phyloP scores from a whole-genome alignment of 1,139 yeast genomes.

The Pichia norvegensis region DNA sequence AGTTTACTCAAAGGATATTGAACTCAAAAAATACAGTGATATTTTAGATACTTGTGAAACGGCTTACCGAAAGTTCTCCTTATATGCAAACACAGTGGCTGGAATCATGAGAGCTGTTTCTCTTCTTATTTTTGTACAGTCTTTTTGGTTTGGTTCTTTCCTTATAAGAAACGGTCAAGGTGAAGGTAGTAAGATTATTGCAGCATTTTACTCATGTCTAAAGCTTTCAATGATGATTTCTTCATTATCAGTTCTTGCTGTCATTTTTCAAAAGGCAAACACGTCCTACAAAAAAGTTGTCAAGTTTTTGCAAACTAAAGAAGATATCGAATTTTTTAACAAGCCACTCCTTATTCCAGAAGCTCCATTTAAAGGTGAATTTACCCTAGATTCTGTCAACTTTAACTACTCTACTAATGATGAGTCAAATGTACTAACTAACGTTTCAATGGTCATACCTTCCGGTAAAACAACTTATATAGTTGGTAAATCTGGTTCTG shows the following conservation, averaged over 20 bases:
- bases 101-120: conserved; percentile 52
- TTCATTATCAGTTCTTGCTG: conserved; percentile 44
- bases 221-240: conserved; percentile 56
- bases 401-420: conserved; percentile 42
- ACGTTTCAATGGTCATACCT: conserved; percentile 32
- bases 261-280: conserved; percentile 53
- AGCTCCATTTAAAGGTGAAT: conserved; percentile 32
- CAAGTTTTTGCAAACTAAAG: conserved; percentile 22
- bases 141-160: conserved; percentile 80
- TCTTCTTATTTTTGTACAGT: conserved; percentile 77
- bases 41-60: conserved; percentile 38
- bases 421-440: conserved; percentile 28
- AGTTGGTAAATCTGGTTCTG: conserved; percentile 85
- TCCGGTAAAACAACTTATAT: conserved; percentile 48
- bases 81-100: conserved; percentile 48
- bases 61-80: conserved; percentile 41
- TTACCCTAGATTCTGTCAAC: conserved; percentile 43
- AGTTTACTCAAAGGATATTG: conserved; percentile 50
- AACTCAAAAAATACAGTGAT: conserved; percentile 38
- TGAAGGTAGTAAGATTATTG: conserved; percentile 56
- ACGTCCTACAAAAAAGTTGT: conserved; percentile 46
- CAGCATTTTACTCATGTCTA: conserved; percentile 78
- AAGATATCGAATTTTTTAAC: conserved; percentile 13
- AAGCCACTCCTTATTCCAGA: conserved; percentile 14
- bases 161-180: conserved; percentile 48